These are phyloP conservation scores for Astragalus membranaceus DNA, from an alignment of 306 rosid species.

Conservation along the genomic window DNA sequence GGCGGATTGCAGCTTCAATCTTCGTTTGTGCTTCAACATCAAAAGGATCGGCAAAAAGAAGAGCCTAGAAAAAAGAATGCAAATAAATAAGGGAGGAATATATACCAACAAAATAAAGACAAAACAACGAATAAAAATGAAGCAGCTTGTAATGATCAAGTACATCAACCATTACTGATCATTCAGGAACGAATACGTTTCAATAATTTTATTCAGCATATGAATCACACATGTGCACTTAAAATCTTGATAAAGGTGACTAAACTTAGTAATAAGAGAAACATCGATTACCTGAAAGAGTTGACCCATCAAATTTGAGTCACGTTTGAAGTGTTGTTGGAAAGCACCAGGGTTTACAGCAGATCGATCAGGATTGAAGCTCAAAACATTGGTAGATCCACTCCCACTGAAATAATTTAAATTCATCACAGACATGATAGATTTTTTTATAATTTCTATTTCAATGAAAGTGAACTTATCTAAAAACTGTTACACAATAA, in stretches of 20 bases:
- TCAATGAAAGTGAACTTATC: neutral
- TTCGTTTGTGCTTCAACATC: constrained; percentile 96
- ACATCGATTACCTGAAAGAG: constrained; percentile 64
- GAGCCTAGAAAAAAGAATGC: no score
- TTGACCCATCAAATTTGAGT: constrained; percentile 60
- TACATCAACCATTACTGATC: neutral
- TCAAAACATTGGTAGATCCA: constrained; percentile 56
- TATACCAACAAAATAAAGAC: no score
- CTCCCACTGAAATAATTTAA: constrained; percentile 42
- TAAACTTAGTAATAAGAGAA: neutral
- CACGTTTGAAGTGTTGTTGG: constrained; percentile 74
- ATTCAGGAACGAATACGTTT: neutral
- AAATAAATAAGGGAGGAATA: neutral
- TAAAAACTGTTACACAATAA: neutral
- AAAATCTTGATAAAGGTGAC: constrained; percentile 8
- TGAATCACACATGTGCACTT: neutral
- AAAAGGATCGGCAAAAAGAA: constrained; percentile 92
- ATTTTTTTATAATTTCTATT: neutral
- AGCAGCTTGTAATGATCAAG: constrained; percentile 10
- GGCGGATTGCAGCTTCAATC: constrained; percentile 98
- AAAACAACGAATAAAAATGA: neutral
- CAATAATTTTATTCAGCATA: neutral
- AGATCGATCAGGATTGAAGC: constrained; percentile 84
- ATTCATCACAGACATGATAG: neutral
- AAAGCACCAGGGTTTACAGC: constrained; percentile 82